Evolutionary conservation across 768 basidiomycete genomes (phyloP), one percentile per base, ranked within the genome.

Genomic region (Calvatia gigantea): DNA sequence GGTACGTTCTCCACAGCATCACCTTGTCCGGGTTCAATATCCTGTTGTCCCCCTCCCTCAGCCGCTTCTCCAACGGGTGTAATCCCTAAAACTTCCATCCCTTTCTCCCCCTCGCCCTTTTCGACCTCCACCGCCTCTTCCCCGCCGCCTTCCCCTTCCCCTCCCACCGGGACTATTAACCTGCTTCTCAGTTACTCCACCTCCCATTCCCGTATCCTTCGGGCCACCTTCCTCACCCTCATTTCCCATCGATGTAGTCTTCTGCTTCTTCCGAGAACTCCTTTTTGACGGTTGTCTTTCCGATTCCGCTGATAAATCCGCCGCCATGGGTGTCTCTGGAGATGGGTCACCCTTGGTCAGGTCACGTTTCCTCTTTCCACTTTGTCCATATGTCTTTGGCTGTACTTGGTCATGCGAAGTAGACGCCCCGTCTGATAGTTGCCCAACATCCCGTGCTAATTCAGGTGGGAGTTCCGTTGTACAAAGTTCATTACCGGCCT

Each of bases 361-460:
- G 23, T 51, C 61, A 46, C 59, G 53, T 48, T 63, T 65, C 23
- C 54, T 43, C 43, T 59, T 27, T 47, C 25, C 19, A 50, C 6
- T 17, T 21, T 1, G 52, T 28, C 25, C 14, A 21, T 29, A 23
- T 9, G 48, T 23, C 27, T 23, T 8, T 9, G 21, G 12, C 19
- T 35, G 25, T 35, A 25, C 21, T 27, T 7, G 19, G 19, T n/a
- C 28, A 15, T 32, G 7, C 23, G 11, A 53, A 32, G 50, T 15
- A 17, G 43, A 15, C 37, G 19, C 27, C 11, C 44, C 45, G 5
- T 12, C 25, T 25, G 33, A 35, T 21, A 6, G 54, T 23, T 33
- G 23, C 12, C 38, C 21, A 46, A 27, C 35, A 4, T 15, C 35
- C 35, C 35, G 35, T 37, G 35, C 7, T 5, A 37, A n/a, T n/a